Percentiles rank a stretch among this genome's conserved stretches.
Evolutionary conservation across 164 flowering plant species (phyloP).

Genomic region (Tetrastigma voinierianum): DNA sequence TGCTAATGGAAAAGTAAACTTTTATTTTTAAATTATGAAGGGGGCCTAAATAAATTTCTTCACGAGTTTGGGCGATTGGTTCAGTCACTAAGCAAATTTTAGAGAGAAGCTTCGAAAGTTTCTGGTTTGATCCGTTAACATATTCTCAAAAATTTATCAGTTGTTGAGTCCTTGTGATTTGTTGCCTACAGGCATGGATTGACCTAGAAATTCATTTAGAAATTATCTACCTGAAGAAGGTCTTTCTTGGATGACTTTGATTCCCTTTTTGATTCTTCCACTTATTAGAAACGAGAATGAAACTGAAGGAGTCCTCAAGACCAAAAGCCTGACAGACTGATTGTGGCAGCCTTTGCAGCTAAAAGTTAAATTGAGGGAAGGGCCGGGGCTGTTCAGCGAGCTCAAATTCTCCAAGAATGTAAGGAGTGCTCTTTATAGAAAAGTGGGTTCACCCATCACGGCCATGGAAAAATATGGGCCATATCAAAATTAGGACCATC

Average conservation of each 20-base stretch:
- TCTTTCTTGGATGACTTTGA: slow-evolving; percentile 56
- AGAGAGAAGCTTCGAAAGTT: too few relatives aligned
- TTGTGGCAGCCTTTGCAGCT: slow-evolving; percentile 96
- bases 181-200: not conserved
- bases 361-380: slow-evolving; percentile 87
- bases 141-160: too few relatives aligned
- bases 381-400: slow-evolving; percentile 26
- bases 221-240: slow-evolving; percentile 56
- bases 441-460: slow-evolving; percentile 92
- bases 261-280: slow-evolving; percentile 64
- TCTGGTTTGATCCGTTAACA: too few relatives aligned
- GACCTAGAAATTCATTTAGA: not conserved
- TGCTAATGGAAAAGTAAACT: too few relatives aligned
- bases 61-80: not conserved
- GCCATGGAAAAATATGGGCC: slow-evolving; percentile 96
- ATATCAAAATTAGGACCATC: slow-evolving; percentile 93
- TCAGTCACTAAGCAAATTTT: too few relatives aligned
- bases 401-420: slow-evolving; percentile 32
- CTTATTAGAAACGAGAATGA: slow-evolving; percentile 68
- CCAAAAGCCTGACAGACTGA: slow-evolving; percentile 93
- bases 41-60: too few relatives aligned
- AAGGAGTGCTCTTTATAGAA: slow-evolving; percentile 52
- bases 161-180: too few relatives aligned
- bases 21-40: not conserved
- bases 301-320: slow-evolving; percentile 77